phyloP scores from a whole-genome alignment of 441 rosid species.

The Arabidopsis hybrid region DNA sequence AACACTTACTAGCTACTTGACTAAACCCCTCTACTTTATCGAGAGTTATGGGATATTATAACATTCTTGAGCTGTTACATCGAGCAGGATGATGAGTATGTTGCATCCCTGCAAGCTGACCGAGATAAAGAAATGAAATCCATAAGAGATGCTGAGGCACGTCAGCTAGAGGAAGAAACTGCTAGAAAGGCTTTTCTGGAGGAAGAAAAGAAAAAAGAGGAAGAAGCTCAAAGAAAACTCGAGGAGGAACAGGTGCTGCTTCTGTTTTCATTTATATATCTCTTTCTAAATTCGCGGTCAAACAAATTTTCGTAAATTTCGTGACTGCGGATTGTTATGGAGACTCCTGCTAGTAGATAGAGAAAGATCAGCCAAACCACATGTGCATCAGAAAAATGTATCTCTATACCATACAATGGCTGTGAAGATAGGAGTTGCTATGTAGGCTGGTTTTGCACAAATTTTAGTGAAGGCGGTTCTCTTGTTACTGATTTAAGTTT shows the following conservation, averaged over 20 bases:
- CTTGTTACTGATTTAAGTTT: neutral
- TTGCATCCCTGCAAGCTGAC: slow-evolving; percentile 95
- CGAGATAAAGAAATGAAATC: slow-evolving; percentile 88
- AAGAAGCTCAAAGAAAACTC: slow-evolving; percentile 72
- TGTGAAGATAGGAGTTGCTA: neutral
- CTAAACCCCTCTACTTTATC: neutral
- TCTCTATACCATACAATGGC: neutral
- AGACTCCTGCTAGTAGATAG: slow-evolving; percentile 8
- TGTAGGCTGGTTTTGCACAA: slow-evolving; percentile 4
- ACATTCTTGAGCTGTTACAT: slow-evolving; percentile 21
- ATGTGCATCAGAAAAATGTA: slow-evolving; percentile 3
- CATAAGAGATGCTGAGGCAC: slow-evolving; percentile 86
- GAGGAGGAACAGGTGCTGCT: slow-evolving; percentile 89
- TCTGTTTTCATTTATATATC: neutral
- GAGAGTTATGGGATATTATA: slow-evolving; percentile 4
- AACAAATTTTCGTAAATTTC: neutral
- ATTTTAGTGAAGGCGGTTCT: neutral
- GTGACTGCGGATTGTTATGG: neutral
- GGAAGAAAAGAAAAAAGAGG: slow-evolving; percentile 76
- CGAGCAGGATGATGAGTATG: slow-evolving; percentile 93
- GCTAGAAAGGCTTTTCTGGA: slow-evolving; percentile 80
- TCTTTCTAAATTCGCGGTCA: neutral
- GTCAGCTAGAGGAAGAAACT: slow-evolving; percentile 71
- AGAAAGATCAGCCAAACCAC: slow-evolving; percentile 14
- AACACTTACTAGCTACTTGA: slow-evolving; percentile 12